Evolutionary conservation across 164 flowering plant genomes (phyloP).

Genomic region (Tinospora cordifolia): DNA sequence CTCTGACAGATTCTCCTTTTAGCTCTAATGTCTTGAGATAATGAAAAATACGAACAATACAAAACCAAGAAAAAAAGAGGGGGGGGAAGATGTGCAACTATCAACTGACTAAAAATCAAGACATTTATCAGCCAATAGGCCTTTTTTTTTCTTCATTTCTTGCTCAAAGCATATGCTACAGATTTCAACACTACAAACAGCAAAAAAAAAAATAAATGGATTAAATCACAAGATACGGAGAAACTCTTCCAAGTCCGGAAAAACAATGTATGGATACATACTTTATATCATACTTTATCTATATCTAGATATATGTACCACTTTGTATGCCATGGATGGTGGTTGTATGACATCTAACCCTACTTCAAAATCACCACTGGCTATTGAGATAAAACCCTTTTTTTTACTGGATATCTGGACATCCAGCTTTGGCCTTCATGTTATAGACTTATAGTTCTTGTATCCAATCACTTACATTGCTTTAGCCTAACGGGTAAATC

Average conservation of each 20-base stretch:
- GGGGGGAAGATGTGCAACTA: background rate
- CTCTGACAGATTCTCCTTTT: too few species aligned
- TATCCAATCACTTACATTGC: background rate
- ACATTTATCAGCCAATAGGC: background rate
- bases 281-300: background rate
- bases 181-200: conserved; percentile 14
- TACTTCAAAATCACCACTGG: conserved; percentile 11
- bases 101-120: background rate
- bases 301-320: conserved; percentile 6
- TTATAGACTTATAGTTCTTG: background rate
- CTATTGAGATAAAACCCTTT: conserved; percentile 12
- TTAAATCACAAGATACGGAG: conserved; percentile 12
- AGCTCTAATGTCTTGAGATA: too few species aligned
- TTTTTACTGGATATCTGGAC: conserved; percentile 11
- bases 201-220: background rate
- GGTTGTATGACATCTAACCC: conserved; percentile 20
- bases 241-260: conserved; percentile 11
- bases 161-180: conserved; percentile 20
- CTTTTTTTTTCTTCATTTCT: background rate
- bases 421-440: background rate
- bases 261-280: conserved; percentile 17
- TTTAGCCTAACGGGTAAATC: background rate
- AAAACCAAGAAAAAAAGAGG: background rate
- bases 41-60: too few species aligned
- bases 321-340: conserved; percentile 6